Percentiles rank a stretch among this genome's conserved stretches.
Evolutionary conservation across 768 basidiomycete species (phyloP).

Genomic region (Leucosporidium scottii): DNA sequence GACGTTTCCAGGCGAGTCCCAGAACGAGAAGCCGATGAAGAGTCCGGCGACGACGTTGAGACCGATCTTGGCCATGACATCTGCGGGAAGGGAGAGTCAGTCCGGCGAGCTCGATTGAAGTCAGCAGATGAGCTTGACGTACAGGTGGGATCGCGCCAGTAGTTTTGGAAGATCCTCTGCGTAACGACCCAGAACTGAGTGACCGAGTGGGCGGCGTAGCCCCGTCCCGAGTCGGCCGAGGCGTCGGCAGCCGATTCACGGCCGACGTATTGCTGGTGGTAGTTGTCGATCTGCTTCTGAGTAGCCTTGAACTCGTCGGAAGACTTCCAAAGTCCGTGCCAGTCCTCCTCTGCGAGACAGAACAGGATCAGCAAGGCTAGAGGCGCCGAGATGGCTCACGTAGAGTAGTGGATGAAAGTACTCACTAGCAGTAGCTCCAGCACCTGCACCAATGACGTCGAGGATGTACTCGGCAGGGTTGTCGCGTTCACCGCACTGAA

Average conservation of each 20-base stretch:
- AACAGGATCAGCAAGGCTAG: no score
- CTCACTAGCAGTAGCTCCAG: slow-evolving; percentile 46
- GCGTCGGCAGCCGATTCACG: slow-evolving; percentile 30
- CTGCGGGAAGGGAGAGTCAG: background rate
- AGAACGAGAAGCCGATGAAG: slow-evolving; percentile 38
- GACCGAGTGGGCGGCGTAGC: slow-evolving; percentile 24
- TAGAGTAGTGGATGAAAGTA: background rate
- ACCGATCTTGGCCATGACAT: slow-evolving; percentile 26
- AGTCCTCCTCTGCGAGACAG: slow-evolving; percentile 57
- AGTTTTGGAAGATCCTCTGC: slow-evolving; percentile 42
- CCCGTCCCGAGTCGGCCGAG: slow-evolving; percentile 25
- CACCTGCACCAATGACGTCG: slow-evolving; percentile 53
- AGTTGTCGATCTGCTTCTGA: slow-evolving; percentile 52
- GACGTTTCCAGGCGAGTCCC: slow-evolving; percentile 13
- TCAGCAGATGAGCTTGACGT: slow-evolving; percentile 33
- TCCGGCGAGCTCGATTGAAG: slow-evolving; percentile 35
- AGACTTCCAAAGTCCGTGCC: slow-evolving; percentile 76
- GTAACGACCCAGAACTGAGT: slow-evolving; percentile 29
- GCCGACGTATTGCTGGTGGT: slow-evolving; percentile 42
- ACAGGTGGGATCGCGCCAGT: slow-evolving; percentile 44
- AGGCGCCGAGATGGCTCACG: no score
- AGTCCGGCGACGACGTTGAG: slow-evolving; percentile 26
- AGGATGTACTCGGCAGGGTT: slow-evolving; percentile 72
- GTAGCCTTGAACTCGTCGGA: slow-evolving; percentile 55
- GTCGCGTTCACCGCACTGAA: slow-evolving; percentile 52